Evolutionary conservation across 192 early-diverging fungal species (phyloP).

Genomic region (Ambispora gerdemannii): DNA sequence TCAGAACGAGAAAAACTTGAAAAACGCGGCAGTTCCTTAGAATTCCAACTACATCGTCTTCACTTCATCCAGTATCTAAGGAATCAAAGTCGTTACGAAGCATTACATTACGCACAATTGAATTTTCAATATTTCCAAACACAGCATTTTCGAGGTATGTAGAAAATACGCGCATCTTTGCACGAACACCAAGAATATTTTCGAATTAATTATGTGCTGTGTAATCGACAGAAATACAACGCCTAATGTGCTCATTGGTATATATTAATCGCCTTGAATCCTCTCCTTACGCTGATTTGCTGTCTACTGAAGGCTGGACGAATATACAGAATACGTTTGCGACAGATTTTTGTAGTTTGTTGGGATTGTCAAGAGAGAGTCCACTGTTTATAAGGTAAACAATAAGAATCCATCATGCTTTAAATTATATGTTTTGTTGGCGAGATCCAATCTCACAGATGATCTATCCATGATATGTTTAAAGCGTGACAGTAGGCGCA

Average conservation of each 20-base stretch:
- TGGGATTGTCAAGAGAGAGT: slow-evolving; percentile 66
- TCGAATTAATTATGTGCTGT: too few species aligned
- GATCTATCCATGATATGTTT: slow-evolving; percentile 1
- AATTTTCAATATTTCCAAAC: slow-evolving; percentile 66
- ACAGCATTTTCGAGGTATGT: slow-evolving; percentile 62
- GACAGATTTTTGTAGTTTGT: slow-evolving; percentile 73
- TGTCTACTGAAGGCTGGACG: slow-evolving; percentile 38
- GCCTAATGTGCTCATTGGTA: slow-evolving; percentile 43
- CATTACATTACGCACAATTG: slow-evolving; percentile 70
- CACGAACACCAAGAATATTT: too few species aligned
- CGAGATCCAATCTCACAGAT: slow-evolving; percentile 22
- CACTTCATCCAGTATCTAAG: slow-evolving; percentile 75
- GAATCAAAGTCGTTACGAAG: slow-evolving; percentile 43
- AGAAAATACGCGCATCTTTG: too few species aligned
- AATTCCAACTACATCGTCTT: slow-evolving; percentile 82
- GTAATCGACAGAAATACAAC: slow-evolving; percentile 48
- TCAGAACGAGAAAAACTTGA: slow-evolving; percentile 54
- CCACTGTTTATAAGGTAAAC: slow-evolving; percentile 67
- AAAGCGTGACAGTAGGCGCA: slow-evolving; percentile 72
- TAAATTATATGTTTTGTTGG: too few species aligned
- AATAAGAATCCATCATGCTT: slow-evolving; percentile 37
- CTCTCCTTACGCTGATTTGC: slow-evolving; percentile 48
- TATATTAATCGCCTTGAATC: slow-evolving; percentile 34
- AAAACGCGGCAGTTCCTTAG: slow-evolving; percentile 60
- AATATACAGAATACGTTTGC: slow-evolving; percentile 69